Conservation (phyloP, 2,329 filamentous ascomycete species). For the Diplodia scrobiculata region DNA sequence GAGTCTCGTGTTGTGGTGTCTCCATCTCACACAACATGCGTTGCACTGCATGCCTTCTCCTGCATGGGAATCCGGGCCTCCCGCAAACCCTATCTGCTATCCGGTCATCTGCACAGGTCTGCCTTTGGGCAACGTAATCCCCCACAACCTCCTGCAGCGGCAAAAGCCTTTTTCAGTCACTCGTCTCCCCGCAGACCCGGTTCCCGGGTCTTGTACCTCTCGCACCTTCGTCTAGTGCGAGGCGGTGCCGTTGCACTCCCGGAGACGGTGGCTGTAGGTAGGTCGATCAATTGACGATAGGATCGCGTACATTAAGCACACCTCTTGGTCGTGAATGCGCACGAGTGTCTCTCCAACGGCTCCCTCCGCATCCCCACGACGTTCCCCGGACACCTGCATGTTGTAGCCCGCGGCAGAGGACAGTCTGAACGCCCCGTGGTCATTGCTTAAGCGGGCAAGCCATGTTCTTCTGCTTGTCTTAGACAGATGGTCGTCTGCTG, state of each 20-base stretch:
- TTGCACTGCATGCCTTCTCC: slow-evolving; percentile 15
- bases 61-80: slow-evolving; percentile 13
- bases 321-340: neutral
- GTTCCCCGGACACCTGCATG: slow-evolving; percentile 12
- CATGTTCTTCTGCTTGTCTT: neutral
- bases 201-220: slow-evolving; percentile 1
- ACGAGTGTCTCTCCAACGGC: slow-evolving; percentile 6
- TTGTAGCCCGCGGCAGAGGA: neutral
- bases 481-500: neutral
- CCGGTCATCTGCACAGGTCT: slow-evolving; percentile 13
- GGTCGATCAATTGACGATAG: neutral
- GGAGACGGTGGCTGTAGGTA: neutral
- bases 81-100: slow-evolving; percentile 3
- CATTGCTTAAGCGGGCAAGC: neutral
- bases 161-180: slow-evolving; percentile 19
- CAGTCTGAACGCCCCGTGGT: neutral
- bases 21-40: neutral
- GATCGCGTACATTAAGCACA: neutral
- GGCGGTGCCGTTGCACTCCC: neutral
- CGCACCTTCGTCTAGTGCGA: slow-evolving; percentile 3
- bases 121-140: slow-evolving; percentile 15
- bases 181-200: slow-evolving; percentile 11
- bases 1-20: neutral
- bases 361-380: neutral
- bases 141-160: slow-evolving; percentile 21